A percentile compares a stretch with the other conserved stretches of the same genome.
phyloP scores from a whole-genome alignment of 23 red algal species.

The Gracilariopsis chorda region DNA sequence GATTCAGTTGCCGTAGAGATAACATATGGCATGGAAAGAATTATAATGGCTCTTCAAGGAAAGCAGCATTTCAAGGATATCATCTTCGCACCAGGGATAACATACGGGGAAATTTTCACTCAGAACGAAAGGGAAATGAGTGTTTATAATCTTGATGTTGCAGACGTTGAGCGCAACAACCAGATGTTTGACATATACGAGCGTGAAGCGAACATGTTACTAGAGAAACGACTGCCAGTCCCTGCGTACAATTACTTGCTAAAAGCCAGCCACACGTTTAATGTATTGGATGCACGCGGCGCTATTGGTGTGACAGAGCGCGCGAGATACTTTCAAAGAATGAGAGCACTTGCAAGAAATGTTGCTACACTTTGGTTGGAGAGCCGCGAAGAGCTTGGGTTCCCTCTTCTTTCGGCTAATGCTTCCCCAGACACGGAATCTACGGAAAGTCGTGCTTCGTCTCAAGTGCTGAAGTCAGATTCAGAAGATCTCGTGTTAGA shows the following conservation, averaged over 20 bases:
- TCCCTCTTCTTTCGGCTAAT: constrained; percentile 61
- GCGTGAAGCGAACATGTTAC: constrained; percentile 72
- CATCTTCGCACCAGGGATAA: constrained; percentile 60
- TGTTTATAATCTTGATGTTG: constrained; percentile 91
- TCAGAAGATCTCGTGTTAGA: constrained; percentile 78
- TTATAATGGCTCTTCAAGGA: constrained; percentile 87
- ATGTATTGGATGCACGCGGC: constrained; percentile 94
- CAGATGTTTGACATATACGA: constrained; percentile 88
- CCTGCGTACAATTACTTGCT: constrained; percentile 93
- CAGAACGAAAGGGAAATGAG: constrained; percentile 99
- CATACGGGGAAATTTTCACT: constrained; percentile 90
- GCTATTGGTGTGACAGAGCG: constrained; percentile 96
- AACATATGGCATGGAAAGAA: constrained; percentile 97
- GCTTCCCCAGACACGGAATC: background rate
- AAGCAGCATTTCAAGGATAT: constrained; percentile 97
- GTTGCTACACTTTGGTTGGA: constrained; percentile 88
- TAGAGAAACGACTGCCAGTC: constrained; percentile 77
- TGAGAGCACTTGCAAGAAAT: constrained; percentile 86
- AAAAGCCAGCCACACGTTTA: constrained; percentile 96
- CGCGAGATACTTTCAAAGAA: constrained; percentile 90
- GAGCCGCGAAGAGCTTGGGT: constrained; percentile 71
- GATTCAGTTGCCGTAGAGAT: constrained; percentile 91
- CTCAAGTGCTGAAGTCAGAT: background rate
- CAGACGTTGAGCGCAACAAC: constrained; percentile 73
- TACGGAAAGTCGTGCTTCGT: background rate